Evolutionary conservation across 106 monocot species (phyloP), one percentile per base, ranked within the genome.

Genomic region (Platanthera zijinensis): DNA sequence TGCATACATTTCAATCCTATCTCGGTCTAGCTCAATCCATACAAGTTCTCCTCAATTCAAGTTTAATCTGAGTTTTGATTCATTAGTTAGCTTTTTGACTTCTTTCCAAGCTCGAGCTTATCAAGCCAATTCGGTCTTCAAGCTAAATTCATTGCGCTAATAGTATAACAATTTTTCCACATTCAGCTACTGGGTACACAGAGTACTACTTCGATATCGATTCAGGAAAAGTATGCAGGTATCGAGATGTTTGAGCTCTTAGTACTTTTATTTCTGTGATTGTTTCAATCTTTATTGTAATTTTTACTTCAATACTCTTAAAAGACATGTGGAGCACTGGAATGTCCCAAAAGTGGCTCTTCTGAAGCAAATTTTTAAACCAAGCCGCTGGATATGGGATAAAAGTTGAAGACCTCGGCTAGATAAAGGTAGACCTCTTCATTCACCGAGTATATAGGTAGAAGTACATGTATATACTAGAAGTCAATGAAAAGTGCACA

Each of bases 291-390:
- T 17, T 22, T 73, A 4, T 51, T 59, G 6, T 5, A 45, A 30
- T 2, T 4, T 72, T 15, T 28, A 45, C 56, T 2, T 82, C 30
- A 47, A 46, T 70, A 17, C 15, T 50, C 14, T 5, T 81, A 4
- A 71, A 59, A 97, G 97, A 88, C 97, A 97, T 79, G 91, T 90
- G 30, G 97, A 97, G 76, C 82, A 97, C 74, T 97, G 97, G 97
- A 97, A 97, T 72, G 97, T 97, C 78, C 94, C 97, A 7, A 97
- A 97, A 73, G 92, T 94, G 93, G 97, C 94, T 64, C 86, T 97
- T 30, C 83, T 97, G n/a, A 87, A 84, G 83, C 94, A 97, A 80
- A 91, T 97, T 78, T 79, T 97, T 75, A 89, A 84, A 72, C 97
- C 97, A 48, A 89, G 85, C 32, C 85, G 84, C 21, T 92, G 95